Evolutionary conservation across 192 early-diverging fungal genomes (phyloP), one percentile per base, ranked within the genome.

Genomic region (Podila epicladia): DNA sequence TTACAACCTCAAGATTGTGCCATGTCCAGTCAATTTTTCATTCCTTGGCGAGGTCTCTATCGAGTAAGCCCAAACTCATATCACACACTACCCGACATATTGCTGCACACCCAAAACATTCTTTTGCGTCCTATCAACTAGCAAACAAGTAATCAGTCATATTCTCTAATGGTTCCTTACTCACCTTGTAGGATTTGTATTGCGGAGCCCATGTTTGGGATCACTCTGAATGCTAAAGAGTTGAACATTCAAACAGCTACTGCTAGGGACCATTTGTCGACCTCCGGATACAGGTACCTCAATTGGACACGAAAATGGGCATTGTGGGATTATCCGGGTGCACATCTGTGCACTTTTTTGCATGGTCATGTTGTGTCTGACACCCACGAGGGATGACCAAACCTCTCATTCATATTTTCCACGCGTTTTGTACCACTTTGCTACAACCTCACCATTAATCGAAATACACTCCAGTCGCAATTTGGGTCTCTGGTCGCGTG

Each of bases 11-110:
- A 67, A 75, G 22, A 72, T 94, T 35, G 87, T 86, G 8, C 93
- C 93, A 11, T 84, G 90, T 73, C 84, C 93, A 57, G 91, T 88
- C 19, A 74, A 82, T 33, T 90, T 91, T 38, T 87, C 89, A 24
- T 94, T 90, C 77, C 77, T 84, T 29, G 93, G 93, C 58, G 65
- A 82, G 35, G 92, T 93, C n/a, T 69, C 62, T 58, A 88, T 93
- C 69, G 82, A 74, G 86, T 90, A 57, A 61, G 59, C 53, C 53
- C 1, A 29, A 24, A 20, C 9, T 33, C 31, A 11, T 37, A 37
- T 37, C 35, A 9, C 35, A 37, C 9, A 45, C 12, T 45, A 15
- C 4, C 15, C 4, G 15, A 45, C 41, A 45, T 8, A 45, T 12
- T 8, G 41, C 9, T 15, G 41, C 41, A 45, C 15, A 45, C 41